Base-by-base conservation (phyloP, 805 yeast species). In the Helenozyma baotianmanensis region DNA sequence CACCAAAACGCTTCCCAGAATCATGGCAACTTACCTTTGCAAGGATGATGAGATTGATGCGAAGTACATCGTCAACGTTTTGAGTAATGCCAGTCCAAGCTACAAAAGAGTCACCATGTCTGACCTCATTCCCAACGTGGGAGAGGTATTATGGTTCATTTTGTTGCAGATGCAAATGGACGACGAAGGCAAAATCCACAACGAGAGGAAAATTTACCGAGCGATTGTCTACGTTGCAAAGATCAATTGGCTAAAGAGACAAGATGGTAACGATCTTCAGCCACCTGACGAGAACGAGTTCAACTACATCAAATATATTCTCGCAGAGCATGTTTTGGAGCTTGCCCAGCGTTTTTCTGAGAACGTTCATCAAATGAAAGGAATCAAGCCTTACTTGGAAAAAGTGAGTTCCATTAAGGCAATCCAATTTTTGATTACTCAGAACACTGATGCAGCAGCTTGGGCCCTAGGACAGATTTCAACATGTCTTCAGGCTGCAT, bases 401-500 rank as follows among this genome's bases (percentile, higher is more conserved):
- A 87, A 84, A 50, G 62, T 80, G 1, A 71, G 76, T 23, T 80
- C 90, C 1, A 67, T 90, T 2, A 65, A 76, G 35, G 96, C 96
- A 1, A 72, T 90, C 19, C 75, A 80, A 23, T 75, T 81, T 36
- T 58, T 90, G 15, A 75, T 84, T 6, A 65, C 70, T 26, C 62
- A 68, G 16, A 66, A 78, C 11, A 73, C 83, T 19, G 72, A 76
- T 4, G 74, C 83, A 2, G 60, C 63, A 0, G 49, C 65, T 3
- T 54, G 65, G 23, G 85, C 86, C 0, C 57, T 83, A 22, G 94
- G 96, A 0, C 97, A 89, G 52, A 75, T 90, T 4, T 81, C 86
- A 38, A 82, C 95, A 2, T 83, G 95, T 47, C 60, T 90, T 9
- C 96, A 87, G 51, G 78, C 88, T 1, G 80, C 90, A 0, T 57